A percentile compares a stretch with the other conserved stretches of the same genome.
Conservation (phyloP, 2,329 filamentous ascomycete species). For the Phoma sp. region DNA sequence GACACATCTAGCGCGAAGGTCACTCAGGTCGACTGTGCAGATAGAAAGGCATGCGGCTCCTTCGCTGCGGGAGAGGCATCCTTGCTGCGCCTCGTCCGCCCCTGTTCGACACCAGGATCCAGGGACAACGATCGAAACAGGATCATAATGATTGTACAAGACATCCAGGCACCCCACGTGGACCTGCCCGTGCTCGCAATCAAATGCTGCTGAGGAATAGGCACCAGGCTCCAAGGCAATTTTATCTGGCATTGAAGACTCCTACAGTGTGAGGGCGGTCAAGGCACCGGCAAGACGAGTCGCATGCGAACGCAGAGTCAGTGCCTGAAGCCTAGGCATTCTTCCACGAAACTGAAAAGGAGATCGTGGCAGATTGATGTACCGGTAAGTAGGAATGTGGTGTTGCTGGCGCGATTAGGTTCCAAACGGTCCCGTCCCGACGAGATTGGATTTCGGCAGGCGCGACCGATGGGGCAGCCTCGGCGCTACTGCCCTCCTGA, state of each 20-base stretch:
- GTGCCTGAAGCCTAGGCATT: neutral
- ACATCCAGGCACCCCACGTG: neutral
- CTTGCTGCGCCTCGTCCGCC: neutral
- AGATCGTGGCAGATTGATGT: neutral
- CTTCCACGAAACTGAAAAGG: neutral
- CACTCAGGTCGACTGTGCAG: neutral
- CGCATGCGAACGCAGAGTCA: neutral
- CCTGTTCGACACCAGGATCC: slow-evolving; percentile 2
- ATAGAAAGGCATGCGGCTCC: neutral
- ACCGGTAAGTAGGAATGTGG: neutral
- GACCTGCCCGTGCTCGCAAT: slow-evolving; percentile 2
- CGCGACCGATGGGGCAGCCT: slow-evolving; percentile 6
- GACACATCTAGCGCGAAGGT: neutral
- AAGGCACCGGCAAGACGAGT: neutral
- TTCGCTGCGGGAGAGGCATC: neutral
- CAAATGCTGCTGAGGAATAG: neutral
- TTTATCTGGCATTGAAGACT: neutral
- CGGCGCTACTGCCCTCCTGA: neutral
- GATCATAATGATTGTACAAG: neutral
- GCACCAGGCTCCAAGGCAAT: neutral
- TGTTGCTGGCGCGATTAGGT: slow-evolving; percentile 5
- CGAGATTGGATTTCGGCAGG: slow-evolving; percentile 15
- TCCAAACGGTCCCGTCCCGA: slow-evolving; percentile 11
- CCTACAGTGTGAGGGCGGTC: neutral
- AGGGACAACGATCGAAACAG: slow-evolving; percentile 12